These are phyloP conservation scores for Purshia tridentata DNA, from an alignment of 306 rosid species.

Conservation along the genomic window DNA sequence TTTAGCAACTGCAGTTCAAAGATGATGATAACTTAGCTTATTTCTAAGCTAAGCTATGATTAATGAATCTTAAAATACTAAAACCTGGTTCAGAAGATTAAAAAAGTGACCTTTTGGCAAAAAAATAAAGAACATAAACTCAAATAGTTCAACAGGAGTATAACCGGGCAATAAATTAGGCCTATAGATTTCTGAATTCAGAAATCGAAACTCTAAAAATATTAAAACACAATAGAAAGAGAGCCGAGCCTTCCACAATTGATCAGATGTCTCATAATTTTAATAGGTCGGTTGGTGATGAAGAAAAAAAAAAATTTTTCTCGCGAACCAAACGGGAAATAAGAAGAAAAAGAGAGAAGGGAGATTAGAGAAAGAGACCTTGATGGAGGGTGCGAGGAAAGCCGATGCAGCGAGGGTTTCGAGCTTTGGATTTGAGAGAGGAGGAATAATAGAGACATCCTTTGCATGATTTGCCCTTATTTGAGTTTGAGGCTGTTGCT, in stretches of 20 bases:
- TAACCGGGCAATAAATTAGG: background rate
- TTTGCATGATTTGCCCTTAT: conserved; percentile 16
- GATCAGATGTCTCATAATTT: background rate
- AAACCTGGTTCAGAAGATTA: background rate
- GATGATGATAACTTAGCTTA: background rate
- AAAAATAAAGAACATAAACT: background rate
- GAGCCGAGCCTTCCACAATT: background rate
- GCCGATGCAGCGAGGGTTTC: conserved; percentile 16
- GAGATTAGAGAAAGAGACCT: conserved; percentile 3
- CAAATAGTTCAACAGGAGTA: background rate
- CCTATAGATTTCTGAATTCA: background rate
- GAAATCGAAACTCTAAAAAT: background rate
- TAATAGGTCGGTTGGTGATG: background rate
- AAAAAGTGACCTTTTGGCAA: no score
- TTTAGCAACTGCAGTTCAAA: background rate
- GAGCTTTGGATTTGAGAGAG: conserved; percentile 1
- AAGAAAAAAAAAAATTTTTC: background rate
- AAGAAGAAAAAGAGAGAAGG: background rate
- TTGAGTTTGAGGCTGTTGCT: background rate
- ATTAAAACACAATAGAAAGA: background rate
- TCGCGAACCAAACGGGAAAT: conserved; percentile 7
- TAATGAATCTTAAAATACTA: background rate
- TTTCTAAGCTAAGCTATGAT: background rate
- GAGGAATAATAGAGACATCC: conserved; percentile 9
- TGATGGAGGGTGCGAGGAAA: conserved; percentile 9